Evolutionary conservation across 305 asterid species (phyloP), one percentile per base, ranked within the genome.

Genomic region (Fraxinus sp.): DNA sequence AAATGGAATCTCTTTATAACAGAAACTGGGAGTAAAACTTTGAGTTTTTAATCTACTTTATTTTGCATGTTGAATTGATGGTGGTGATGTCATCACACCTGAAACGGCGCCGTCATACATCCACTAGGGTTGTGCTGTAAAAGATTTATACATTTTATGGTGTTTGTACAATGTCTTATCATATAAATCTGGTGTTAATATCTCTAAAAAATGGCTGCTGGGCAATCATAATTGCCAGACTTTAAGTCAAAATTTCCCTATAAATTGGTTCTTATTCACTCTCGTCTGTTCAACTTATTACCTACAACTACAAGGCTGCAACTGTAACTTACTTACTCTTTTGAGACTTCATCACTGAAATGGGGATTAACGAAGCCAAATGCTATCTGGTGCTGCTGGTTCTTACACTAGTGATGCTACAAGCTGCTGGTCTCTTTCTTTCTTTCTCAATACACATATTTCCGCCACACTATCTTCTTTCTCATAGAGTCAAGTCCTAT

Each of bases 71-170:
- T 16, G 41, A 72, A 1, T 7, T 74, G 78, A 80, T 72, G 44
- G 14, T 70, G 57, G 83, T 89, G 91, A 85, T 83, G 87, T 83
- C 78, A 86, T 85, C 86, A 28, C 86, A 86, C 36, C 89, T 84
- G 88, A 88, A 88, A 87, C 93, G 90, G 93, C 91, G 92, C 93
- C 89, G 90, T 85, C 91, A 74, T 35, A 13, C 7, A 55, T n/a
- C 62, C 7, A 52, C 22, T 52, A 1, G 62, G 86, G 46, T 4
- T 41, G 76, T 16, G 78, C 82, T 32, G 78, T 78, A 49, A 76
- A 24, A 74, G 75, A 4, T 75, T 68, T 76, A 1, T 28, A 13
- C 76, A 77, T n/a, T 44, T 49, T 80, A 32, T 74, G 70, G 78
- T 64, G 24, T 82, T 59, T 76, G 22, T 30, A 83, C 46, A 77